These are phyloP conservation scores for Sporisorium iseilematis-ciliati DNA, from an alignment of 1,284 basidiomycete species.

Conservation along the genomic window DNA sequence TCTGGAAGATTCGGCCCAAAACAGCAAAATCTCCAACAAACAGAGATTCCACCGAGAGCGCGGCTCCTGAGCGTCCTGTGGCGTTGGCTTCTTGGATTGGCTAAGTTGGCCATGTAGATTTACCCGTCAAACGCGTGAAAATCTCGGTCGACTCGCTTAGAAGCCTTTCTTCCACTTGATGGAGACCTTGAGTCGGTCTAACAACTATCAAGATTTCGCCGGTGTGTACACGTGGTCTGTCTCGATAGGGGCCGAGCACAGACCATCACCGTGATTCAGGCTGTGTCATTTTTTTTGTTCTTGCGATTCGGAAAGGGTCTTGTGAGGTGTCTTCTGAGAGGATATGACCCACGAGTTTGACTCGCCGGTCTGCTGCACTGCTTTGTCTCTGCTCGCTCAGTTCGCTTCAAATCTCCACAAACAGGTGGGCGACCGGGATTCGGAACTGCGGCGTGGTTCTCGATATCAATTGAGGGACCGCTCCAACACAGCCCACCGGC, in stretches of 20 bases:
- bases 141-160: too few species aligned
- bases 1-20: too few species aligned
- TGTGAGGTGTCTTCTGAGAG: not conserved
- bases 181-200: not conserved
- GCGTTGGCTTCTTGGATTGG: not conserved
- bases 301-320: not conserved
- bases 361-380: too few species aligned
- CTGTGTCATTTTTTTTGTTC: not conserved
- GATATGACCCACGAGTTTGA: not conserved
- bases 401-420: not conserved
- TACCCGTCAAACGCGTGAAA: conserved; percentile 10
- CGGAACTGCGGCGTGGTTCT: conserved; percentile 25
- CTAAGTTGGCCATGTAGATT: not conserved
- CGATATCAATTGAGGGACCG: conserved; percentile 6
- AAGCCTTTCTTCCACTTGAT: too few species aligned
- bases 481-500: conserved; percentile 12
- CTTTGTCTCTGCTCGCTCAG: too few species aligned
- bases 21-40: too few species aligned
- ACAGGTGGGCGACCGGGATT: conserved; percentile 15
- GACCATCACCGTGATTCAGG: not conserved
- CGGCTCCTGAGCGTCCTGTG: too few species aligned
- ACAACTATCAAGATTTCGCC: not conserved
- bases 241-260: conserved; percentile 4
- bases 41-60: too few species aligned
- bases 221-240: too few species aligned